A percentile compares a stretch with the other conserved stretches of the same genome.
phyloP scores from a whole-genome alignment of 495 filamentous ascomycete genomes.

The Penicillium mononematosum region DNA sequence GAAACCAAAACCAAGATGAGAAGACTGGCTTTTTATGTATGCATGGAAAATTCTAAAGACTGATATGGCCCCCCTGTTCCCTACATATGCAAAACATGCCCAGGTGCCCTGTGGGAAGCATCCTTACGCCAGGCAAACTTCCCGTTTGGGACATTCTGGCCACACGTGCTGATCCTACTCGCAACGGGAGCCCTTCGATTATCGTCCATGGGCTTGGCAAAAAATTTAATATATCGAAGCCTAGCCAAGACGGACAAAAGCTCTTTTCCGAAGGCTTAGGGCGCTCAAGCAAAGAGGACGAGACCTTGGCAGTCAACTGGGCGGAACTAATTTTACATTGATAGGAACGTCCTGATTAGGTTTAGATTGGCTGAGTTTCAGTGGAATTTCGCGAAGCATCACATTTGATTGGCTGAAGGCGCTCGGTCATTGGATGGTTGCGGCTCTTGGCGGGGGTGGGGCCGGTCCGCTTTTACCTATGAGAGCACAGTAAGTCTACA shows the following conservation, averaged over 20 bases:
- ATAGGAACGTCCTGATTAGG: background rate
- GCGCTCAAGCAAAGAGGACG: constrained; percentile 9
- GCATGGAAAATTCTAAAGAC: background rate
- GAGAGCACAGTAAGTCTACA: background rate
- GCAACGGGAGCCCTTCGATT: constrained; percentile 3
- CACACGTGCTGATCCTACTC: constrained; percentile 13
- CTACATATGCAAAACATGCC: background rate
- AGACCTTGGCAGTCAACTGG: constrained; percentile 1
- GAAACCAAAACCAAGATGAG: background rate
- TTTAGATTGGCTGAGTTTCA: background rate
- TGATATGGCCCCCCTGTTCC: background rate
- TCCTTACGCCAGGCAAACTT: background rate
- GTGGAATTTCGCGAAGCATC: background rate
- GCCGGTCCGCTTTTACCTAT: constrained; percentile 4
- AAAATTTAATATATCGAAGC: background rate
- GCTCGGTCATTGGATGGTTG: background rate
- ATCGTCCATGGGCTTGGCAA: background rate
- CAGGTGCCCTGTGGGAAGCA: background rate
- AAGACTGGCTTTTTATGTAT: constrained; percentile 13
- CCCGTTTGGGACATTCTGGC: constrained; percentile 1
- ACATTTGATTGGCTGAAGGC: background rate
- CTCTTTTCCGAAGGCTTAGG: constrained; percentile 8
- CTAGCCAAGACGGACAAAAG: constrained; percentile 2
- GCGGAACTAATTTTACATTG: background rate
- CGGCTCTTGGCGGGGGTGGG: constrained; percentile 8